A percentile compares a stretch with the other conserved stretches of the same genome.
These are phyloP conservation scores for Nectriaceae sp. DNA, from an alignment of 2,329 filamentous ascomycete genomes.

Conservation along the genomic window DNA sequence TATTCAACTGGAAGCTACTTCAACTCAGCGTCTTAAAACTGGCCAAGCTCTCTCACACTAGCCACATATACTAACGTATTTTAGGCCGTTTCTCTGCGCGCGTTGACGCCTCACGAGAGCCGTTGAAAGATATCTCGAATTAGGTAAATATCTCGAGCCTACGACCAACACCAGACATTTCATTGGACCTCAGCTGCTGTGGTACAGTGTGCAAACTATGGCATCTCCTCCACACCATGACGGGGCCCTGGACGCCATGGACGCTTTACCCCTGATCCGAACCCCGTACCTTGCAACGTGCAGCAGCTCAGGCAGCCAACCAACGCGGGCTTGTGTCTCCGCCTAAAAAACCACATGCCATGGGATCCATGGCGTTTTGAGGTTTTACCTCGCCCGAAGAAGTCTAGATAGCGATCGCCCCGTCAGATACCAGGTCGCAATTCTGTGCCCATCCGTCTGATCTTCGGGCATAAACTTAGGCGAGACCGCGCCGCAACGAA, in stretches of 20 bases:
- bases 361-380: slow-evolving; percentile 19
- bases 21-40: too few relatives aligned
- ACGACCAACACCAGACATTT: neutral
- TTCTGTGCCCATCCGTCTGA: slow-evolving; percentile 9
- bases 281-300: slow-evolving; percentile 27
- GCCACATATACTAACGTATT: too few relatives aligned
- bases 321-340: slow-evolving; percentile 17
- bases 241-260: neutral
- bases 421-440: slow-evolving; percentile 12
- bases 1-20: too few relatives aligned
- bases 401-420: slow-evolving; percentile 22
- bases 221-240: neutral
- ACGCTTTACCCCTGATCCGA: slow-evolving; percentile 24
- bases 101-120: too few relatives aligned
- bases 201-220: neutral
- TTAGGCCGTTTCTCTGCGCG: too few relatives aligned
- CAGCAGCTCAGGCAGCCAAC: slow-evolving; percentile 23
- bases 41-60: too few relatives aligned
- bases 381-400: slow-evolving; percentile 27
- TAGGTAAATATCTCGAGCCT: too few relatives aligned
- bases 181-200: neutral
- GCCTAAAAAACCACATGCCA: slow-evolving; percentile 22
- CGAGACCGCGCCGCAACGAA: slow-evolving; percentile 5
- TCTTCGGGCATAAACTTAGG: slow-evolving; percentile 3
- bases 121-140: too few relatives aligned